A percentile compares a stretch with the other conserved stretches of the same genome.
phyloP scores from a whole-genome alignment of 352 stramenopile species.

The Phytophthora cactorum region DNA sequence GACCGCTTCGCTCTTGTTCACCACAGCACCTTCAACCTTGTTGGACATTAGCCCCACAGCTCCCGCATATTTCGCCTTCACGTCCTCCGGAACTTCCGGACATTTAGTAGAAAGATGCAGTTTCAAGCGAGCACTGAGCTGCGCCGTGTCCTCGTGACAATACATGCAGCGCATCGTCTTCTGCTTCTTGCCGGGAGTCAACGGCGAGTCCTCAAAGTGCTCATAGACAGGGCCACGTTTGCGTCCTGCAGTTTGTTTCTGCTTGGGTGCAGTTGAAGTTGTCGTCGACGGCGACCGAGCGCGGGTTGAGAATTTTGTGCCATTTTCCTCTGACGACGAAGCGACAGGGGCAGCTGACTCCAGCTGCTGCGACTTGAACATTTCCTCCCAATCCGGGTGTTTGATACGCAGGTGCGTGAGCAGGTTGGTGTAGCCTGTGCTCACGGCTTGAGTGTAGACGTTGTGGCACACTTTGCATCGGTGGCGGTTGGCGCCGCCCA shows the following conservation, averaged over 20 bases:
- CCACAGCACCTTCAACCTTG: not conserved
- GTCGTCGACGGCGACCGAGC: not conserved
- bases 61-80: conserved; percentile 25
- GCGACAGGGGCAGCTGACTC: not conserved
- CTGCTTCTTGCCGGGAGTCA: conserved; percentile 7
- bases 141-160: conserved; percentile 33
- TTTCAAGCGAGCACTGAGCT: conserved; percentile 43
- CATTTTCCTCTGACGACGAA: not conserved
- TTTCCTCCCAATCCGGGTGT: conserved; percentile 36
- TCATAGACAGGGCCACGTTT: conserved; percentile 46
- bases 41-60: not conserved
- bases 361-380: conserved; percentile 25
- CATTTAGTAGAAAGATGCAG: conserved; percentile 33
- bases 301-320: not conserved
- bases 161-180: conserved; percentile 45
- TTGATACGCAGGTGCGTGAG: conserved; percentile 50
- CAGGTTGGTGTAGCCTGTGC: conserved; percentile 48
- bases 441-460: conserved; percentile 38
- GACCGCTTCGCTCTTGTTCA: not conserved
- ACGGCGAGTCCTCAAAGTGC: conserved; percentile 40
- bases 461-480: conserved; percentile 43
- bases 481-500: conserved; percentile 37
- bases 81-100: conserved; percentile 17
- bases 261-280: conserved; percentile 23
- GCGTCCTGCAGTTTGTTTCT: conserved; percentile 19